Percentiles rank a stretch among this genome's conserved stretches.
Conservation (phyloP, 2,329 filamentous ascomycete genomes). For the Exophiala xenobiotica region DNA sequence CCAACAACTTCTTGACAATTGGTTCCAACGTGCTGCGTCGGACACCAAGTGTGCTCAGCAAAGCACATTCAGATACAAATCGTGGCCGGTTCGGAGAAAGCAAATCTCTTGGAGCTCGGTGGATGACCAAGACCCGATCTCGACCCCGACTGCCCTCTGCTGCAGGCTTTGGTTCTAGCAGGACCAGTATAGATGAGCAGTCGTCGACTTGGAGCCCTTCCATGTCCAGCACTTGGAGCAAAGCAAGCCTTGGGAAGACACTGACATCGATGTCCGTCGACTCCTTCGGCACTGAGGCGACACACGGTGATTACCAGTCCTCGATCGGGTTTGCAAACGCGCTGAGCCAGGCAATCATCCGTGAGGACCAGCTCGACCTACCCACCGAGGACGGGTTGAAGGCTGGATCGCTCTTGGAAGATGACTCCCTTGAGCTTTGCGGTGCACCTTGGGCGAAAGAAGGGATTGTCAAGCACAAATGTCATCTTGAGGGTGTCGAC, state of each 20-base stretch:
- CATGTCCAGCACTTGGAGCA: constrained; percentile 91
- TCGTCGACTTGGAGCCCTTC: constrained; percentile 91
- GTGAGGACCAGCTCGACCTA: constrained; percentile 68
- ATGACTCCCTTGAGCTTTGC: constrained; percentile 85
- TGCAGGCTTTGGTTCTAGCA: constrained; percentile 82
- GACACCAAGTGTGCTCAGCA: constrained; percentile 87
- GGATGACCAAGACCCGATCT: constrained; percentile 83
- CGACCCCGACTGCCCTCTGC: constrained; percentile 72
- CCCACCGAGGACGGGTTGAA: constrained; percentile 61
- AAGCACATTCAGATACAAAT: constrained; percentile 79
- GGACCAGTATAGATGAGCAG: constrained; percentile 89
- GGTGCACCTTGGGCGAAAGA: constrained; percentile 99
- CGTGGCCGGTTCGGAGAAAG: constrained; percentile 68
- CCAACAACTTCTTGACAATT: constrained; percentile 69
- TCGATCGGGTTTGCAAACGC: constrained; percentile 97
- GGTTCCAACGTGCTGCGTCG: constrained; percentile 69
- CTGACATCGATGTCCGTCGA: constrained; percentile 90
- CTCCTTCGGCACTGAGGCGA: constrained; percentile 72
- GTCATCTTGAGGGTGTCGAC: constrained; percentile 85
- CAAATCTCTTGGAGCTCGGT: constrained; percentile 65
- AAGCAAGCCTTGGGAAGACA: constrained; percentile 85
- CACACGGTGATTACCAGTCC: constrained; percentile 76
- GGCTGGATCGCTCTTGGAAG: constrained; percentile 71
- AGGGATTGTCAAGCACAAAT: constrained; percentile 92
- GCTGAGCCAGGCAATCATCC: constrained; percentile 91